Evolutionary conservation across 116 monocot species (phyloP).

Genomic region (Zostera marina): DNA sequence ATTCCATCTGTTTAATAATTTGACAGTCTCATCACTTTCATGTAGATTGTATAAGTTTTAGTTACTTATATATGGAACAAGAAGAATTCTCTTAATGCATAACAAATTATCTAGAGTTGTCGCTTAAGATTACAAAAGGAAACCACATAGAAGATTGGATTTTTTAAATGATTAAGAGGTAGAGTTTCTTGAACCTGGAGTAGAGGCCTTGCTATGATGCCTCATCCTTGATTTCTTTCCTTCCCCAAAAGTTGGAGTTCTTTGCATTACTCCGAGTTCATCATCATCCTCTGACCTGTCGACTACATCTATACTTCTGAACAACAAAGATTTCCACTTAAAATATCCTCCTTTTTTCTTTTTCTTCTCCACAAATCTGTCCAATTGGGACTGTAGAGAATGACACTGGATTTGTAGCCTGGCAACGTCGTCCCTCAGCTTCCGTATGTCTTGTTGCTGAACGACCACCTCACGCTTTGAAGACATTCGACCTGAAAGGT

Average conservation of each 20-base stretch:
- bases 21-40: too few species aligned
- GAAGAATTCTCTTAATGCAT: neutral
- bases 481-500: constrained; percentile 30
- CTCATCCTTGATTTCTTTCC: constrained; percentile 1
- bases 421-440: constrained; percentile 51
- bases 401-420: constrained; percentile 62
- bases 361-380: constrained; percentile 26
- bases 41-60: neutral
- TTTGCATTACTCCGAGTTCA: constrained; percentile 9
- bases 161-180: neutral
- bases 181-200: constrained; percentile 9
- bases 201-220: constrained; percentile 4
- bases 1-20: neutral
- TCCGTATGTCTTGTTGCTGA: constrained; percentile 59
- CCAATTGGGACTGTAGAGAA: constrained; percentile 51
- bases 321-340: constrained; percentile 52
- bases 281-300: constrained; percentile 27
- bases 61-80: neutral
- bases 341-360: constrained; percentile 37
- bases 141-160: neutral
- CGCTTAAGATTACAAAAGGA: neutral
- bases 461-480: constrained; percentile 58
- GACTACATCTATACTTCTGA: constrained; percentile 16
- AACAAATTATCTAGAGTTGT: neutral
- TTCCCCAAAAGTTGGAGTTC: neutral